Base-by-base conservation (phyloP, 1,284 basidiomycete genomes). In the Rugosomyces carneus region DNA sequence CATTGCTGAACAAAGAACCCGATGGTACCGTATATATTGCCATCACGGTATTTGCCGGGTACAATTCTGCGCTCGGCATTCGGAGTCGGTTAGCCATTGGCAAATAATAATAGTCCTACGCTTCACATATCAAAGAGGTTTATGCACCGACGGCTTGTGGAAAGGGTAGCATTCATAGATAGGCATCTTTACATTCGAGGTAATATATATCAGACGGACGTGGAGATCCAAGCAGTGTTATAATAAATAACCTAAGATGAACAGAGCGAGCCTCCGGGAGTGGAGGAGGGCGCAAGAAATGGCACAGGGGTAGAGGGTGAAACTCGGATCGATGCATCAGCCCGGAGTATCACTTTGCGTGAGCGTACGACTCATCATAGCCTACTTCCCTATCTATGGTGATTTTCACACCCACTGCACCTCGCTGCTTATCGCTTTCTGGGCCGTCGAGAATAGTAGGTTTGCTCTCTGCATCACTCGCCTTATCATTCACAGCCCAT, bases 371-470 rank as follows among this genome's bases (percentile, higher is more conserved):
- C 48, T 44, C 48, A 39, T 78, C 77, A 49, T 76, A 78, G 10
- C 70, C 72, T 27, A 80, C 65, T 55, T 80, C 72, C 20, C 71
- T 62, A 54, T 80, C 70, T 42, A 81, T 70, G 0, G 76, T 80
- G 49, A 81, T 66, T 54, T 76, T 78, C 27, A 81, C 76, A 15
- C 76, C 76, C 32, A 65, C 39, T 2, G 58, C 49, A 2, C 50
- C 47, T 6, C 42, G 42, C 11, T 55, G 47, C 36, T 55, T 56
- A 10, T 54, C 57, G 13, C 51, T 54, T 52, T 64, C 66, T 56
- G 71, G 70, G 53, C 58, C 61, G 32, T 56, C 64, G 4, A 63
- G 48, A 26, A 59, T 15, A 15, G 10, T 56, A 24, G 48, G 53
- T 40, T 64, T 65, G 35, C 52, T 50, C 61, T 77, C 75, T 48